These are phyloP conservation scores for Pulveroboletus sp. DNA, from an alignment of 768 basidiomycete genomes.

Conservation along the genomic window DNA sequence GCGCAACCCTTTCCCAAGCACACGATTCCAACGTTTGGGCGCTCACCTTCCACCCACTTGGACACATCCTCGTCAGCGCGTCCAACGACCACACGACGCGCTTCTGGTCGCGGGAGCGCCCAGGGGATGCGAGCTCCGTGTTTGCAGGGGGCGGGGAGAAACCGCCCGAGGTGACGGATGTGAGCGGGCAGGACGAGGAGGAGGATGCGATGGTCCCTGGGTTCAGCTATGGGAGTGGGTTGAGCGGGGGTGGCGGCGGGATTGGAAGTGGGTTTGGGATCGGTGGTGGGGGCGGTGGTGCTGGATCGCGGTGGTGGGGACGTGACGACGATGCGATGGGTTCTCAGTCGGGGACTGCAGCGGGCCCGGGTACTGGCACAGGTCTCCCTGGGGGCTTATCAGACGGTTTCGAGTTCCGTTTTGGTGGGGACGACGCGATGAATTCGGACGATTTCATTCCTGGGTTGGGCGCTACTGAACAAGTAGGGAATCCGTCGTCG, in stretches of 20 bases:
- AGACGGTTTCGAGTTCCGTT: constrained; percentile 25
- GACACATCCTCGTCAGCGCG: constrained; percentile 89
- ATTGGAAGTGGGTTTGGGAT: constrained; percentile 17
- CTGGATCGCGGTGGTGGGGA: constrained; percentile 39
- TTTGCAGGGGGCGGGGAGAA: constrained; percentile 84
- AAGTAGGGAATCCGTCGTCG: constrained; percentile 11
- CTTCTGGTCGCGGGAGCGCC: constrained; percentile 95
- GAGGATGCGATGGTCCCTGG: constrained; percentile 77
- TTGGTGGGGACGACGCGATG: constrained; percentile 26
- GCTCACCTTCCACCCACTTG: constrained; percentile 91
- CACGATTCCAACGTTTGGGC: constrained; percentile 99
- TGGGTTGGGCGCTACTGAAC: constrained; percentile 49
- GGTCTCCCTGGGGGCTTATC: constrained; percentile 17
- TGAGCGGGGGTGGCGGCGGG: not conserved
- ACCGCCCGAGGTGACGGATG: constrained; percentile 66
- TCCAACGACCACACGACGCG: constrained; percentile 99
- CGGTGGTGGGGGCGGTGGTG: constrained; percentile 23
- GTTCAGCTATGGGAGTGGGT: constrained; percentile 44
- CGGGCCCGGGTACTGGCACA: not conserved
- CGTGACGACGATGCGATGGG: constrained; percentile 40
- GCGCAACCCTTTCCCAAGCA: constrained; percentile 88
- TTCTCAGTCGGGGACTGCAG: constrained; percentile 31
- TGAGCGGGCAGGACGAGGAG: constrained; percentile 64
- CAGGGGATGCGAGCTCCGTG: constrained; percentile 75
- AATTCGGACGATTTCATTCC: constrained; percentile 62